Evolutionary conservation across 495 filamentous ascomycete genomes (phyloP).

Genomic region (Neurospora africana): DNA sequence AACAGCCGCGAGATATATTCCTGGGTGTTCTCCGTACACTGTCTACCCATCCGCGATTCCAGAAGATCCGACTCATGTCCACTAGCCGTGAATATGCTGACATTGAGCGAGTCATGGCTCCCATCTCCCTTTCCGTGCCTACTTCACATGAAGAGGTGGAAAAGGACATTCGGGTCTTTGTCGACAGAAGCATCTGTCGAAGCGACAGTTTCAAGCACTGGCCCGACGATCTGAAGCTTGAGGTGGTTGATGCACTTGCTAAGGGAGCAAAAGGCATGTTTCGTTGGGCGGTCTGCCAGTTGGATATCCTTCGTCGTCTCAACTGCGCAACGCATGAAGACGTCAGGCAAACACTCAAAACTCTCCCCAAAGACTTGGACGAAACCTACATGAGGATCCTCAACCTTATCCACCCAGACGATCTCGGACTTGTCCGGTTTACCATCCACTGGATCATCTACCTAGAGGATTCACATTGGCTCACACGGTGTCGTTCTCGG

Average conservation of each 20-base stretch:
- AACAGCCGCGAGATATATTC: slow-evolving; percentile 8
- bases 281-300: slow-evolving; percentile 36
- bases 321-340: neutral
- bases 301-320: slow-evolving; percentile 27
- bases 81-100: slow-evolving; percentile 34
- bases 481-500: no score
- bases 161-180: slow-evolving; percentile 24
- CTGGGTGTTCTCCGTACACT: slow-evolving; percentile 13
- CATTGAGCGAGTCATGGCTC: slow-evolving; percentile 17
- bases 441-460: slow-evolving; percentile 3
- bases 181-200: slow-evolving; percentile 12
- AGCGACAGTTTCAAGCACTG: slow-evolving; percentile 15
- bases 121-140: slow-evolving; percentile 13
- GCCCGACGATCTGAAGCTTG: slow-evolving; percentile 8
- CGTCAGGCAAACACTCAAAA: slow-evolving; percentile 17
- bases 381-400: slow-evolving; percentile 33
- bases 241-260: slow-evolving; percentile 20
- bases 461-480: no score
- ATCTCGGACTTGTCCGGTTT: slow-evolving; percentile 14
- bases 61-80: slow-evolving; percentile 26
- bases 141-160: slow-evolving; percentile 27
- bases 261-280: slow-evolving; percentile 34
- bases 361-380: slow-evolving; percentile 29
- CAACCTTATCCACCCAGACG: slow-evolving; percentile 11
- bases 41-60: slow-evolving; percentile 18